These are phyloP conservation scores for Phytophthora idaei DNA, from an alignment of 352 stramenopile genomes.

Conservation along the genomic window DNA sequence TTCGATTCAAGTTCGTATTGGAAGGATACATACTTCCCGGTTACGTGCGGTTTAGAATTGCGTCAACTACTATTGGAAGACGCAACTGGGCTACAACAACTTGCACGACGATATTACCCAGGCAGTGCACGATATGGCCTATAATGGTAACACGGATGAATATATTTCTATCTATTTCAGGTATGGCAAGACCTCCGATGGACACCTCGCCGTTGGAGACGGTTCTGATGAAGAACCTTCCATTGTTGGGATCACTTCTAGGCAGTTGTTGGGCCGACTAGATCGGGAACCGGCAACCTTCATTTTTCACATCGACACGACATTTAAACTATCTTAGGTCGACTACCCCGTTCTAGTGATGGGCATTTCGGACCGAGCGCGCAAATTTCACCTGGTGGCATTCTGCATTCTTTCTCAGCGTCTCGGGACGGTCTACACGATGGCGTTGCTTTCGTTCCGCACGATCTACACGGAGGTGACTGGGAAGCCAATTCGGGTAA, in stretches of 20 bases:
- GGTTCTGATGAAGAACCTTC: neutral
- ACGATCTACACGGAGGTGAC: too few relatives aligned
- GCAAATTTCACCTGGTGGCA: neutral
- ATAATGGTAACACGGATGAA: neutral
- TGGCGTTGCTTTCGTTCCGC: neutral
- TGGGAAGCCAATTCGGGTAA: too few relatives aligned
- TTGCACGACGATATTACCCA: neutral
- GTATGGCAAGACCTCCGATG: neutral
- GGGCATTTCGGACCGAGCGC: neutral
- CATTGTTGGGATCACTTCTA: neutral
- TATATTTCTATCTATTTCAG: neutral
- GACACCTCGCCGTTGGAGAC: neutral
- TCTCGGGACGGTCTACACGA: neutral
- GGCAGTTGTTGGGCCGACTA: neutral
- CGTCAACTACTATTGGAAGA: neutral
- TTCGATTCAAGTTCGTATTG: neutral
- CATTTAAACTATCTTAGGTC: neutral
- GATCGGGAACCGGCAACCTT: neutral
- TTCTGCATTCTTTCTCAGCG: neutral
- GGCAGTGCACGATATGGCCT: neutral
- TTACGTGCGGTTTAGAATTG: neutral
- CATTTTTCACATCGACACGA: neutral
- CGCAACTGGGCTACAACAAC: neutral
- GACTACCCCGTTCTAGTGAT: neutral
- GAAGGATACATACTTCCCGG: neutral